Conservation (phyloP, 805 yeast genomes). For the Candida endomychidarum region DNA sequence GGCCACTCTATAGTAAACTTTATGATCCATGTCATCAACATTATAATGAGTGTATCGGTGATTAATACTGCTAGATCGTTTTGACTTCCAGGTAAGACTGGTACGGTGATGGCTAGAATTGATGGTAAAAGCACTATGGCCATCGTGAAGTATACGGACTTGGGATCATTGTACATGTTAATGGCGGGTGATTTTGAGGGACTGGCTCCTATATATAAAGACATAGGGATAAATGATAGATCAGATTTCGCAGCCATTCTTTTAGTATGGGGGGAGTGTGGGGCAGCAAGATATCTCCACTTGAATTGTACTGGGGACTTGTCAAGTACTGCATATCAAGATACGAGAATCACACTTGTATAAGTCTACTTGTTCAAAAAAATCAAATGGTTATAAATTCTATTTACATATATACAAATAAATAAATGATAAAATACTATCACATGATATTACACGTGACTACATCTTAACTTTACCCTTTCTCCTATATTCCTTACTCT, state of each 20-base stretch:
- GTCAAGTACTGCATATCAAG: too few species aligned
- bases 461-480: constrained; percentile 25
- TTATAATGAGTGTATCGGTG: constrained; percentile 31
- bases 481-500: constrained; percentile 29
- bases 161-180: constrained; percentile 1
- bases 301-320: too few species aligned
- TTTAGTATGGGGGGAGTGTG: too few species aligned
- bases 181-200: background rate
- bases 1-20: constrained; percentile 42
- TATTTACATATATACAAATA: too few species aligned
- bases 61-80: constrained; percentile 23
- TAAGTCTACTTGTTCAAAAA: too few species aligned
- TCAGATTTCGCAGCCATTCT: constrained; percentile 7
- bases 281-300: too few species aligned
- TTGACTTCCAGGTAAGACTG: constrained; percentile 18
- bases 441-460: too few species aligned
- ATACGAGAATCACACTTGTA: too few species aligned
- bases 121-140: constrained; percentile 26
- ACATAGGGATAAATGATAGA: constrained; percentile 1
- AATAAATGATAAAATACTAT: too few species aligned
- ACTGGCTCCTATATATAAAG: too few species aligned
- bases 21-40: constrained; percentile 34
- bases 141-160: constrained; percentile 18
- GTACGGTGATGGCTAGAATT: constrained; percentile 24
- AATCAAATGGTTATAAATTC: too few species aligned